Base-by-base conservation (phyloP, 2,329 filamentous ascomycete species). In the Aspergillus viridinutans region DNA sequence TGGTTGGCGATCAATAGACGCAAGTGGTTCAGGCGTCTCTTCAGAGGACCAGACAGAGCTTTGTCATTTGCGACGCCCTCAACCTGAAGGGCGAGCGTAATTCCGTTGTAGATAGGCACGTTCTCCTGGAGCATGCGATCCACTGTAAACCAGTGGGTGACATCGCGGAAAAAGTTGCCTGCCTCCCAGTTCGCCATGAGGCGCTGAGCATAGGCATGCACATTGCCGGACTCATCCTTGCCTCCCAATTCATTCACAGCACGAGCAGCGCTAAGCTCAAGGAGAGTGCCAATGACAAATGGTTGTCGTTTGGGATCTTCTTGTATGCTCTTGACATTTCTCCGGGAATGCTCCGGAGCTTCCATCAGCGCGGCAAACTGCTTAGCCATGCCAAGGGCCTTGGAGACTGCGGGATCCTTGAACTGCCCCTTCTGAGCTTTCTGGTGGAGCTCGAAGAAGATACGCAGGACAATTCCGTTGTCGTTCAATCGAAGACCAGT, bases 1-100 rank as follows among this genome's bases (percentile, higher is more conserved):
- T 61, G 59, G 10, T 61, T 58, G 14, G 50, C 79, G 49, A 86
- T 77, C 48, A 85, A 80, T 66, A 77, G 80, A 38, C 79, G 81
- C 21, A 90, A 76, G 59, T 83, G 63, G 20, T 62, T 58, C 29
- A 69, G 57, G 6, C 64, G 60, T 7, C 55, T 57, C 57, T 65
- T 64, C 53, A 76, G 58, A 12, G 56, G 52, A 10, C 60, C 50
- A 6, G 60, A 53, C 49, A 77, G 53, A 3, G 59, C 42, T 54
- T 61, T 61, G 50, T 73, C 57, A 40, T 58, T 47, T 4, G 66
- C 57, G 43, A 75, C 57, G 23, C 65, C 65, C 17, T 73, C 60
- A 23, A 79, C 64, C 54, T 69, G 60, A 52, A 74, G 60, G 3
- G 76, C 74, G 52, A 75, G 55, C 48, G 70, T 70, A 60, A 80